phyloP scores from a whole-genome alignment of 2,329 filamentous ascomycete species.

The Thielaviopsis populi region DNA sequence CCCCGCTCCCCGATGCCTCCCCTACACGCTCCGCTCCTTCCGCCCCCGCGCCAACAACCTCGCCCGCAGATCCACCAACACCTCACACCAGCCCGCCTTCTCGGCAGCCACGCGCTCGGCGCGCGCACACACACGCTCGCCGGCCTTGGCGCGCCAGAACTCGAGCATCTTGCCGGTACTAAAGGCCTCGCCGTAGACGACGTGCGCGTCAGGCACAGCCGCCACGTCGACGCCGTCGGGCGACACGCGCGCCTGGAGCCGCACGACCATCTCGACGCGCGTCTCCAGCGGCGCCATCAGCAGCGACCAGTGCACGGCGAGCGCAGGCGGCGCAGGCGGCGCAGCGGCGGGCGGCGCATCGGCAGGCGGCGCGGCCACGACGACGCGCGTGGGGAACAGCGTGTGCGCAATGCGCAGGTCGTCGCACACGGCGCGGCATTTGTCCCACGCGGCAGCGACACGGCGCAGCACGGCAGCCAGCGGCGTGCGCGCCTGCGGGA shows the following conservation, averaged over 20 bases:
- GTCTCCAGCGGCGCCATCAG: constrained; percentile 51
- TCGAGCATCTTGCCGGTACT: constrained; percentile 58
- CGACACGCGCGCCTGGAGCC: constrained; percentile 33
- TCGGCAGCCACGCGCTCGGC: constrained; percentile 23
- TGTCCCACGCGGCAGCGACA: constrained; percentile 51
- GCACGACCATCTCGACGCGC: constrained; percentile 49
- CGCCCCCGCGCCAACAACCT: constrained; percentile 40
- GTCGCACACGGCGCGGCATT: constrained; percentile 41
- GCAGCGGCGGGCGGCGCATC: too few relatives aligned
- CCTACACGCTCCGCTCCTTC: constrained; percentile 26
- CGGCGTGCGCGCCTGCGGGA: constrained; percentile 42
- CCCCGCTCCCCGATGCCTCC: not conserved
- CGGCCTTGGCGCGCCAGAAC: constrained; percentile 36
- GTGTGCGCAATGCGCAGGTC: constrained; percentile 47
- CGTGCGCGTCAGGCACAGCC: constrained; percentile 39
- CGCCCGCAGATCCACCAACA: constrained; percentile 39
- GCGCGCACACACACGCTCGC: constrained; percentile 3
- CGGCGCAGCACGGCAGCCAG: constrained; percentile 42
- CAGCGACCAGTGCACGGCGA: constrained; percentile 46
- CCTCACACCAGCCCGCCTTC: constrained; percentile 36
- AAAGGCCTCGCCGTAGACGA: constrained; percentile 67
- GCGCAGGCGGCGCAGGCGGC: constrained; percentile 39
- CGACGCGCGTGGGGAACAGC: constrained; percentile 48
- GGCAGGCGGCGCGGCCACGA: constrained; percentile 18
- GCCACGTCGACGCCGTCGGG: constrained; percentile 39